Conservation (phyloP, 2,329 filamentous ascomycete species). For the Fusarium nurragi region DNA sequence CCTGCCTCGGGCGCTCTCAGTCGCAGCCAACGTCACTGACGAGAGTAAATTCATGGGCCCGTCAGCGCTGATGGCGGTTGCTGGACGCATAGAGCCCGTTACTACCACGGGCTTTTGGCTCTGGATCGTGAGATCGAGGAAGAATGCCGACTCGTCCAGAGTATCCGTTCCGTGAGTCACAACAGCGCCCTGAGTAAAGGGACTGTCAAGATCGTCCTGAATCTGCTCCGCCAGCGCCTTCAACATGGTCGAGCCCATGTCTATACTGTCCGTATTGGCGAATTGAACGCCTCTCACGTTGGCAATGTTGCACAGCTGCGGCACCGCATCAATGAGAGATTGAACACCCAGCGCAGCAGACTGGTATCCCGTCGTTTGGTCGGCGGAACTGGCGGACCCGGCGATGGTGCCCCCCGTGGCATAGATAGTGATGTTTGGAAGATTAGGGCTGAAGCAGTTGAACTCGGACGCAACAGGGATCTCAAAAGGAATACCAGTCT, state of each 20-base stretch:
- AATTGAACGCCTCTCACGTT: constrained; percentile 65
- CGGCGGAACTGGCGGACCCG: constrained; percentile 58
- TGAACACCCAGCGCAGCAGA: constrained; percentile 58
- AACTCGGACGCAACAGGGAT: constrained; percentile 30
- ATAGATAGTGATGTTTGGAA: constrained; percentile 67
- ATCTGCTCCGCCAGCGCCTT: constrained; percentile 60
- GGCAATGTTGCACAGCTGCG: constrained; percentile 62
- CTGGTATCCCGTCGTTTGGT: constrained; percentile 57
- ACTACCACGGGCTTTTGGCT: constrained; percentile 67
- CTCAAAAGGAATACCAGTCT: constrained; percentile 14
- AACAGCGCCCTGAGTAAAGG: constrained; percentile 60
- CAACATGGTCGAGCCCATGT: constrained; percentile 60
- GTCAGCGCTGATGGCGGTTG: constrained; percentile 69
- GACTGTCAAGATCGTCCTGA: constrained; percentile 57
- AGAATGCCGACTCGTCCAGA: constrained; percentile 71
- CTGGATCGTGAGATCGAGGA: constrained; percentile 66
- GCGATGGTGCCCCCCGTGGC: constrained; percentile 69
- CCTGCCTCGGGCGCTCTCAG: constrained; percentile 55
- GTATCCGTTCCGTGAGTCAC: constrained; percentile 74
- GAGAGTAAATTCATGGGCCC: constrained; percentile 70
- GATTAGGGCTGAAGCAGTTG: constrained; percentile 42
- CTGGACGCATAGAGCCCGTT: constrained; percentile 71
- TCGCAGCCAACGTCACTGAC: constrained; percentile 65
- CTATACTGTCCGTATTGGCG: constrained; percentile 58
- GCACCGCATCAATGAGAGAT: constrained; percentile 63